Evolutionary conservation across 2,329 filamentous ascomycete genomes (phyloP), one percentile per base, ranked within the genome.

Genomic region (Ceratocystis diversiconidia): DNA sequence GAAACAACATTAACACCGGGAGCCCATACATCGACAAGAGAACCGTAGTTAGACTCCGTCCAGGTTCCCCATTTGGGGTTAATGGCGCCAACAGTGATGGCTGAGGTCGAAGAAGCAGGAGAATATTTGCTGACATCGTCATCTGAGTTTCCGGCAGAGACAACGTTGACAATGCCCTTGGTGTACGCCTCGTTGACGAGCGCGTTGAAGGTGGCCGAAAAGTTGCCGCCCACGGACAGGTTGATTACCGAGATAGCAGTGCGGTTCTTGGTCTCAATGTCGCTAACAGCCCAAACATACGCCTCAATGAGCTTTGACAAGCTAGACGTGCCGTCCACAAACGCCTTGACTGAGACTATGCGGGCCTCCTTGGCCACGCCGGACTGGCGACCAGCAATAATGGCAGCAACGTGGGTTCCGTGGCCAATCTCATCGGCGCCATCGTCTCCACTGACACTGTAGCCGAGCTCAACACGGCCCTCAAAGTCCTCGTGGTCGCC

Each of bases 321-420:
- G 17, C 71, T 73, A 61, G 71, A 66, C 28, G 72, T 70, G 8
- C 64, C 57, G 25, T 70, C 71, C 46, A 73, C 72, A 62, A 80
- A 76, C 36, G 80, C 78, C 73, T 80, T 80, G 66, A 80, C 77
- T 22, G 75, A 75, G 30, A 79, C 70, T 8, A 81, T 68, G 22
- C 72, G 75, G 6, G 76, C 73, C 69, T 75, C 74, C 72, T 80
- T 80, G 17, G 79, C 75, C 28, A 73, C 71, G 3, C 71, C 71
- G 4, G 69, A 72, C 0, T 67, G 70, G 32, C 67, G 71, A 10
- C 71, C 65, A 17, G 62, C 65, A 25, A 67, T 67, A 2, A 67
- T 64, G 15, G 43, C 65, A 10, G 75, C 70, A 41, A 74, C 72
- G 60, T 76, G 74, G 5, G 78, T 79, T 57, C 77, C 78, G 69